Percentiles rank a stretch among this genome's conserved stretches.
Evolutionary conservation across 306 rosid species (phyloP).

Genomic region (Macrotyloma uniflorum): DNA sequence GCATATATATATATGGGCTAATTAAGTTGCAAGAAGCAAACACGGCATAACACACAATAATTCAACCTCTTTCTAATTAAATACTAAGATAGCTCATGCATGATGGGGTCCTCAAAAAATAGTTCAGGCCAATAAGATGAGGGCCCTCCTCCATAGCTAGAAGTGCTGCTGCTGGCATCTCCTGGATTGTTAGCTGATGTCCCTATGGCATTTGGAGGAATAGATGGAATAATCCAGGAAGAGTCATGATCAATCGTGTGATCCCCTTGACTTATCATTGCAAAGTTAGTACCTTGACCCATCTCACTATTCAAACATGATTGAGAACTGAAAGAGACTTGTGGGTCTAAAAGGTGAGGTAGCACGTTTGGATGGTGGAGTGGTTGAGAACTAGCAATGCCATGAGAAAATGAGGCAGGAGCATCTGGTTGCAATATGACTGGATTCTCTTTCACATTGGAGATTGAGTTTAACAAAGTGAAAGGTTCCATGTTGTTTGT

Average conservation of each 20-base stretch:
- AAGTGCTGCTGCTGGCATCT: constrained; percentile 62
- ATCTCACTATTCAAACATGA: constrained; percentile 59
- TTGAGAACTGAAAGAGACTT: constrained; percentile 67
- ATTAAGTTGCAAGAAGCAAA: constrained; percentile 28
- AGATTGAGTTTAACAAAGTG: constrained; percentile 46
- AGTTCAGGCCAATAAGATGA: constrained; percentile 67
- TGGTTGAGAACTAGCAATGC: constrained; percentile 57
- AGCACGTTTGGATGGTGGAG: constrained; percentile 65
- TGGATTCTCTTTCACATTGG: constrained; percentile 41
- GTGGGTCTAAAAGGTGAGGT: constrained; percentile 58
- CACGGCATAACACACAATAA: constrained; percentile 36
- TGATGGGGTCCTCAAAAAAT: constrained; percentile 51
- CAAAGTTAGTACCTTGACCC: constrained; percentile 52
- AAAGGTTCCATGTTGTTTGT: constrained; percentile 47
- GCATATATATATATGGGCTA: constrained; percentile 33
- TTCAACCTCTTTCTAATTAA: constrained; percentile 29
- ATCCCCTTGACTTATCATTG: constrained; percentile 54
- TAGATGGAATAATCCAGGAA: constrained; percentile 48
- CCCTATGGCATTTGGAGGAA: constrained; percentile 39
- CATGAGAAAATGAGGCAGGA: constrained; percentile 47
- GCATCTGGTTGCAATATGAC: constrained; percentile 36
- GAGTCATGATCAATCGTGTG: constrained; percentile 42
- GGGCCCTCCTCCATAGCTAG: constrained; percentile 58
- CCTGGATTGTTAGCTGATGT: constrained; percentile 44
- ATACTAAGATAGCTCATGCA: constrained; percentile 55